These are phyloP conservation scores for Fusarium sp. DNA, from an alignment of 2,329 filamentous ascomycete species.

Conservation along the genomic window DNA sequence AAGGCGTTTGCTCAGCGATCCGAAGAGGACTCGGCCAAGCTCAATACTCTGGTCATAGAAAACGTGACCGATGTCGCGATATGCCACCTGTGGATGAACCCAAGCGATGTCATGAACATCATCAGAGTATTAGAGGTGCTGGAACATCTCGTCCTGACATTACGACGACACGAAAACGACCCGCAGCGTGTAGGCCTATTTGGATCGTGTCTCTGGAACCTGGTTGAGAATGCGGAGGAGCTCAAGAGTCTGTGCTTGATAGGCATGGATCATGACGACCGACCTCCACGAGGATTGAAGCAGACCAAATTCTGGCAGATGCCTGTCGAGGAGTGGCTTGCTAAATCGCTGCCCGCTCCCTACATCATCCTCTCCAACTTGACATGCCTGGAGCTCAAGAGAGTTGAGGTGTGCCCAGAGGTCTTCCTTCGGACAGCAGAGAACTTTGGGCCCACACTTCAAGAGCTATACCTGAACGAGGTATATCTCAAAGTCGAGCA, in stretches of 20 bases:
- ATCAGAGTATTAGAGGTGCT: slow-evolving; percentile 56
- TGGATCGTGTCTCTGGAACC: slow-evolving; percentile 61
- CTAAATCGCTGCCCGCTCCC: slow-evolving; percentile 53
- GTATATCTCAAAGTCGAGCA: slow-evolving; percentile 59
- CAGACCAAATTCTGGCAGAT: slow-evolving; percentile 53
- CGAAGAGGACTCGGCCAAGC: slow-evolving; percentile 56
- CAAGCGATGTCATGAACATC: slow-evolving; percentile 62
- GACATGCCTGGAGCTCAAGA: slow-evolving; percentile 58
- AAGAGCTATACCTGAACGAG: slow-evolving; percentile 60
- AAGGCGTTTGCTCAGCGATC: slow-evolving; percentile 60
- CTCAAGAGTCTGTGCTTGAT: slow-evolving; percentile 62
- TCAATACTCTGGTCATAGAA: slow-evolving; percentile 62
- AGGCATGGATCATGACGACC: slow-evolving; percentile 57
- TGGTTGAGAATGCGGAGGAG: slow-evolving; percentile 58
- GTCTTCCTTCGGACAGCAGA: slow-evolving; percentile 50
- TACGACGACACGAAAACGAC: slow-evolving; percentile 58
- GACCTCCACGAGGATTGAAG: slow-evolving; percentile 52
- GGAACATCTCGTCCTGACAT: slow-evolving; percentile 59
- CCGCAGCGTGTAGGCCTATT: slow-evolving; percentile 53
- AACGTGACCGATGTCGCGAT: slow-evolving; percentile 62
- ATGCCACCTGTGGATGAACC: slow-evolving; percentile 63
- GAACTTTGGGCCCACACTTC: slow-evolving; percentile 53
- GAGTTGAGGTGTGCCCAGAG: slow-evolving; percentile 53
- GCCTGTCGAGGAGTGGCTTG: slow-evolving; percentile 54
- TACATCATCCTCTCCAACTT: slow-evolving; percentile 52